Percentiles rank a stretch among this genome's conserved stretches.
These are phyloP conservation scores for Blastobotrys chiropterorum DNA, from an alignment of 805 yeast species.

Conservation along the genomic window DNA sequence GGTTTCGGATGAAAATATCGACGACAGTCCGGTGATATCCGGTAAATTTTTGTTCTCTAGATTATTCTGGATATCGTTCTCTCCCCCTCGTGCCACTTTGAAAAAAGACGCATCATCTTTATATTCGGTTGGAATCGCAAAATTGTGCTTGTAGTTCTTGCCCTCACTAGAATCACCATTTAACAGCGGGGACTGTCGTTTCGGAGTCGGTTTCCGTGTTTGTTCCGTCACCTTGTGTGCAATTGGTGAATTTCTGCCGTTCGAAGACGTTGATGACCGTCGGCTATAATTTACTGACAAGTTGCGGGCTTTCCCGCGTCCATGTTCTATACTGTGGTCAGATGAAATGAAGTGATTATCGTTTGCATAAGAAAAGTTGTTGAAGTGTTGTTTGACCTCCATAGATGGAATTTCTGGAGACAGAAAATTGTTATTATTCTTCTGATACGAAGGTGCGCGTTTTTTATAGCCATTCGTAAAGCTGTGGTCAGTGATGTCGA, in stretches of 20 bases:
- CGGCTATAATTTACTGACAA: not conserved
- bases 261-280: conserved; percentile 2
- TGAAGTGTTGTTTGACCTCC: conserved; percentile 12
- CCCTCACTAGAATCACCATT: not conserved
- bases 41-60: conserved; percentile 6
- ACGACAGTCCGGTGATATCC: conserved; percentile 18
- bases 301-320: conserved; percentile 6
- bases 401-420: conserved; percentile 10
- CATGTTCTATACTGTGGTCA: conserved; percentile 9
- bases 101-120: conserved; percentile 16
- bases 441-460: not conserved
- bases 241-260: conserved; percentile 4
- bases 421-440: conserved; percentile 8
- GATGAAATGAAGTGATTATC: conserved; percentile 1
- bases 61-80: not conserved
- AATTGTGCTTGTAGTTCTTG: conserved; percentile 5
- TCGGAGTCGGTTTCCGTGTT: conserved; percentile 2
- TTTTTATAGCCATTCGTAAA: not conserved
- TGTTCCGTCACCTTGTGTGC: conserved; percentile 6
- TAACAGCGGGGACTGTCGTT: not conserved
- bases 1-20: conserved; percentile 15
- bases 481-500: not conserved
- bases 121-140: conserved; percentile 16
- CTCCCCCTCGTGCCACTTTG: not conserved
- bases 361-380: conserved; percentile 10